Evolutionary conservation across 1,139 yeast species (phyloP).

Genomic region (Kodamaea anthophila): DNA sequence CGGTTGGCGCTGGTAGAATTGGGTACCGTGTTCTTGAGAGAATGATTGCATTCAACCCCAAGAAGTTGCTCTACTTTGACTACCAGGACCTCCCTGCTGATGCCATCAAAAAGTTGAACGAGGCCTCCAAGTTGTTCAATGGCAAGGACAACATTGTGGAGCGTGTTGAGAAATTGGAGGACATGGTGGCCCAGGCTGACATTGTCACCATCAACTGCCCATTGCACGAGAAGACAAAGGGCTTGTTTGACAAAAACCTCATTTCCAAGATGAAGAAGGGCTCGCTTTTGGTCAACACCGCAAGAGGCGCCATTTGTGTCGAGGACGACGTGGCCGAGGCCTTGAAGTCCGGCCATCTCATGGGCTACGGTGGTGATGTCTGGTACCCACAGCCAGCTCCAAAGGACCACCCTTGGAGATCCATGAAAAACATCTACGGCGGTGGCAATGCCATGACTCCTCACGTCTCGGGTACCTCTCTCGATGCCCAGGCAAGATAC

Average conservation of each 20-base stretch:
- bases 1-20: slow-evolving; percentile 80
- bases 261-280: slow-evolving; percentile 72
- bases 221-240: slow-evolving; percentile 62
- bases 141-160: slow-evolving; percentile 40
- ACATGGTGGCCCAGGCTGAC: slow-evolving; percentile 62
- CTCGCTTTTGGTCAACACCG: slow-evolving; percentile 74
- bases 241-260: slow-evolving; percentile 61
- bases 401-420: slow-evolving; percentile 70
- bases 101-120: slow-evolving; percentile 47
- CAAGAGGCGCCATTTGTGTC: slow-evolving; percentile 75
- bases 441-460: slow-evolving; percentile 86
- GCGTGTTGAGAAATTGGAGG: slow-evolving; percentile 60
- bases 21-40: slow-evolving; percentile 75
- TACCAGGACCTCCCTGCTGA: slow-evolving; percentile 63
- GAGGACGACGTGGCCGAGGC: slow-evolving; percentile 76
- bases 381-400: slow-evolving; percentile 84
- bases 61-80: slow-evolving; percentile 68
- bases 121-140: slow-evolving; percentile 33
- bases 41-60: slow-evolving; percentile 67
- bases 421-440: slow-evolving; percentile 57
- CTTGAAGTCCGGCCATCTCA: slow-evolving; percentile 57
- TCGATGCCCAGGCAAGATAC: slow-evolving; percentile 75
- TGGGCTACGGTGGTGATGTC: slow-evolving; percentile 83
- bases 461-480: slow-evolving; percentile 72
- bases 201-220: slow-evolving; percentile 77